phyloP scores from a whole-genome alignment of 225 moss, liverwort and hornwort genomes.

The Asterella californica region DNA sequence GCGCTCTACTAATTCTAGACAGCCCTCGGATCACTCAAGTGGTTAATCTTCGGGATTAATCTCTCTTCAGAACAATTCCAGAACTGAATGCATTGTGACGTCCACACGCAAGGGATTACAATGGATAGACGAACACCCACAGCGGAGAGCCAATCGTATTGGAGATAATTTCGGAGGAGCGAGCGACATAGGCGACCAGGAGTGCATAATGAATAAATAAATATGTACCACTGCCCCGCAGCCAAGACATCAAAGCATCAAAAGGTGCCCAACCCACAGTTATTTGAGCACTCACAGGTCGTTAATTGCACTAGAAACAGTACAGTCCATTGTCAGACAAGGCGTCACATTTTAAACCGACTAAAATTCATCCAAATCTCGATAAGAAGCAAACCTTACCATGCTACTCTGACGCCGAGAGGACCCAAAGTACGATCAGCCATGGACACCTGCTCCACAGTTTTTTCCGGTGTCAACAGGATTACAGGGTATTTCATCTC shows the following conservation, averaged over 20 bases:
- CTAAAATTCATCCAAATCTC: neutral
- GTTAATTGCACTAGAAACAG: neutral
- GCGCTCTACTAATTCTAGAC: no score
- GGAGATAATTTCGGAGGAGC: constrained; percentile 87
- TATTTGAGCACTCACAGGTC: neutral
- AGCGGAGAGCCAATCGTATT: constrained; percentile 63
- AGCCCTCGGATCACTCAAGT: no score
- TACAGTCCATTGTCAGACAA: neutral
- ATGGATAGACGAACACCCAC: constrained; percentile 47
- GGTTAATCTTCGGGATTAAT: no score
- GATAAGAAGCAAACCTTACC: constrained; percentile 58
- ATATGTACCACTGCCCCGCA: constrained; percentile 64
- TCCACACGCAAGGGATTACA: neutral
- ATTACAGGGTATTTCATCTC: no score
- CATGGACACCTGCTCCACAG: constrained; percentile 74
- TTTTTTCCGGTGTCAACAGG: neutral
- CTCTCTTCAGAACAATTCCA: neutral
- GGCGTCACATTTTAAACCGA: neutral
- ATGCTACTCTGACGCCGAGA: constrained; percentile 78
- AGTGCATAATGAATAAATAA: constrained; percentile 95
- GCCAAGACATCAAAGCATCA: constrained; percentile 2
- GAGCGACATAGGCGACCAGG: constrained; percentile 92
- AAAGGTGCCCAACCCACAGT: neutral
- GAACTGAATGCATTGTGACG: neutral
- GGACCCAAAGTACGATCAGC: constrained; percentile 77